Conservation (phyloP, 768 basidiomycete genomes). For the Termitomyces sp. region DNA sequence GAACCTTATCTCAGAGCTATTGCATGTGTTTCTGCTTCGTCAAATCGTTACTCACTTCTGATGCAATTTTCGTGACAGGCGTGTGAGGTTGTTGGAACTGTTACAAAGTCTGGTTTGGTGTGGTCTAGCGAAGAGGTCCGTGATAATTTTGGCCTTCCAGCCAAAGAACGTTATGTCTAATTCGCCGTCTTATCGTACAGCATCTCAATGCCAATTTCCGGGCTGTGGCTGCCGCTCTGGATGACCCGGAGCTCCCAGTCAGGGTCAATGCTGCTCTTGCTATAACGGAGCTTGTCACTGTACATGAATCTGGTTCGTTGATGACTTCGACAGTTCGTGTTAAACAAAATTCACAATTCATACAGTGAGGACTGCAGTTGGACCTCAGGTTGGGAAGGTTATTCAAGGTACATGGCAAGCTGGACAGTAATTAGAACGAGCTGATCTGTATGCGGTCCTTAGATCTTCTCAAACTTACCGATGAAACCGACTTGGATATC, state of each 20-base stretch:
- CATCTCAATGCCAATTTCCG: slow-evolving; percentile 59
- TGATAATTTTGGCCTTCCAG: neutral
- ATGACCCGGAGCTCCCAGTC: slow-evolving; percentile 78
- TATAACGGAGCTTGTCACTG: slow-evolving; percentile 67
- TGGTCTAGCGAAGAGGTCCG: slow-evolving; percentile 63
- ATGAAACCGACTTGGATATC: slow-evolving; percentile 86
- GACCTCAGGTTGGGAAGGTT: slow-evolving; percentile 79
- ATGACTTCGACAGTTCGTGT: neutral
- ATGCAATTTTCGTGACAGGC: slow-evolving; percentile 39
- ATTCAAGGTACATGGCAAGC: slow-evolving; percentile 56
- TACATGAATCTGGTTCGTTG: slow-evolving; percentile 54
- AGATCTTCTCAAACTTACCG: slow-evolving; percentile 87
- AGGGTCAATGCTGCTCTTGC: slow-evolving; percentile 80
- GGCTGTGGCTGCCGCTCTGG: slow-evolving; percentile 59
- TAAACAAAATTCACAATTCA: neutral
- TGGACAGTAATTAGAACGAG: neutral
- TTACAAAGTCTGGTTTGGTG: slow-evolving; percentile 61
- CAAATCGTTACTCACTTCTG: neutral
- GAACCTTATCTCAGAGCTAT: slow-evolving; percentile 77
- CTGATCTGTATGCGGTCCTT: neutral
- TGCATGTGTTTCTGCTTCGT: slow-evolving; percentile 38
- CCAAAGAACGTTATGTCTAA: neutral
- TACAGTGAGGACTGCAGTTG: slow-evolving; percentile 62
- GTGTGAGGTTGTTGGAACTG: slow-evolving; percentile 72
- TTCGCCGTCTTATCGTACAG: slow-evolving; percentile 24